Percentiles rank a stretch among this genome's conserved stretches.
Evolutionary conservation across 1,284 basidiomycete genomes (phyloP).

Genomic region (Ustilago sp.): DNA sequence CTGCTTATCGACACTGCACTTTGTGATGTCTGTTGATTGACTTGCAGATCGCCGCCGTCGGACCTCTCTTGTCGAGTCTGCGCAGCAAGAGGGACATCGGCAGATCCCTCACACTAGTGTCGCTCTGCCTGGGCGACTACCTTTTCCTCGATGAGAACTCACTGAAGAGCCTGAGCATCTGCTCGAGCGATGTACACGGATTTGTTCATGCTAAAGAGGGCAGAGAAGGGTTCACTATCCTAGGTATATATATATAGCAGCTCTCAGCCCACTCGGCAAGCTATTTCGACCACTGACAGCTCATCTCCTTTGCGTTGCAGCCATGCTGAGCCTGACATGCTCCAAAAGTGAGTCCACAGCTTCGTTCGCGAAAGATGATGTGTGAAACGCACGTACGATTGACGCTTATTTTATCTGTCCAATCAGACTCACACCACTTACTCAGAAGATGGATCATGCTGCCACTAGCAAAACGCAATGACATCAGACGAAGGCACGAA

Average conservation of each 20-base stretch:
- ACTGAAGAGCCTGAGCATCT: slow-evolving; percentile 42
- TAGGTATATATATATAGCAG: slow-evolving; percentile 18
- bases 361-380: not conserved
- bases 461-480: slow-evolving; percentile 22
- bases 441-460: slow-evolving; percentile 46
- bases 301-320: not conserved
- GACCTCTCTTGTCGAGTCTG: slow-evolving; percentile 34
- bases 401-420: too few relatives aligned
- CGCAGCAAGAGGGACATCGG: slow-evolving; percentile 24
- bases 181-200: slow-evolving; percentile 33
- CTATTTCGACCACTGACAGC: not conserved
- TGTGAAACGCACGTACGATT: too few relatives aligned
- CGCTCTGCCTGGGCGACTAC: slow-evolving; percentile 30
- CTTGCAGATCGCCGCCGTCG: slow-evolving; percentile 25
- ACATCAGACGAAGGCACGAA: slow-evolving; percentile 36
- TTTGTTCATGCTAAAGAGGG: slow-evolving; percentile 39
- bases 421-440: slow-evolving; percentile 28
- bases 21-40: not conserved
- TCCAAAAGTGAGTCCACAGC: slow-evolving; percentile 24
- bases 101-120: slow-evolving; percentile 17
- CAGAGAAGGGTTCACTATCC: slow-evolving; percentile 39
- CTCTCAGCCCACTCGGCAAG: not conserved
- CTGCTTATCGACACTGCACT: not conserved
- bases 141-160: slow-evolving; percentile 49
- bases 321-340: slow-evolving; percentile 35